Conservation (phyloP, 352 stramenopile genomes). For the Globisporangium parvum region DNA sequence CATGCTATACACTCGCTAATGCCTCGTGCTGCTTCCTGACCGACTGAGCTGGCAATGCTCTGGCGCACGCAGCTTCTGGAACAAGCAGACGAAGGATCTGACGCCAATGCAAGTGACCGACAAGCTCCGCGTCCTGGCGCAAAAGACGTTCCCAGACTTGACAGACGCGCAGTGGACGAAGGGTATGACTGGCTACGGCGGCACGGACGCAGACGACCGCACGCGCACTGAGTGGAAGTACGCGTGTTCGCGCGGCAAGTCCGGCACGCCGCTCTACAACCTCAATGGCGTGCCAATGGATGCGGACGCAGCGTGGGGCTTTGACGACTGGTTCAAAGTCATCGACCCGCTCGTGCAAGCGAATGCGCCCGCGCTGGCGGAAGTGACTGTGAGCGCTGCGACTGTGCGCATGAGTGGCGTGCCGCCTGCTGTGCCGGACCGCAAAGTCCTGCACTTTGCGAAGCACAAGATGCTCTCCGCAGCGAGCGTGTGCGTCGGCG, state of each 20-base stretch:
- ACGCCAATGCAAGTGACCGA: slow-evolving; percentile 57
- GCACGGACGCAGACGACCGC: slow-evolving; percentile 56
- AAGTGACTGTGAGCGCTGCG: not conserved
- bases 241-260: slow-evolving; percentile 63
- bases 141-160: slow-evolving; percentile 60
- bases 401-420: slow-evolving; percentile 32
- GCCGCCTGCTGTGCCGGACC: slow-evolving; percentile 36
- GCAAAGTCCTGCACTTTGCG: slow-evolving; percentile 49
- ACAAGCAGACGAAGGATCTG: slow-evolving; percentile 77
- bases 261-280: slow-evolving; percentile 72
- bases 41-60: too few species aligned
- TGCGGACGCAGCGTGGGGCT: slow-evolving; percentile 33
- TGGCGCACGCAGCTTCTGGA: slow-evolving; percentile 72
- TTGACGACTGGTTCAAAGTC: slow-evolving; percentile 54
- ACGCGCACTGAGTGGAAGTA: slow-evolving; percentile 76
- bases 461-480: slow-evolving; percentile 24
- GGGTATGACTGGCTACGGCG: slow-evolving; percentile 70
- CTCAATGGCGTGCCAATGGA: slow-evolving; percentile 74
- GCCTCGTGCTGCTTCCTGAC: too few species aligned
- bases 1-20: too few species aligned
- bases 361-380: slow-evolving; percentile 14
- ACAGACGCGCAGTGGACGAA: slow-evolving; percentile 60
- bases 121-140: slow-evolving; percentile 50
- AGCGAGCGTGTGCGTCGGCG: slow-evolving; percentile 29
- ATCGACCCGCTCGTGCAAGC: slow-evolving; percentile 36